Evolutionary conservation across 805 yeast species (phyloP), one percentile per base, ranked within the genome.

Genomic region (Zygoascus bituminiphila): DNA sequence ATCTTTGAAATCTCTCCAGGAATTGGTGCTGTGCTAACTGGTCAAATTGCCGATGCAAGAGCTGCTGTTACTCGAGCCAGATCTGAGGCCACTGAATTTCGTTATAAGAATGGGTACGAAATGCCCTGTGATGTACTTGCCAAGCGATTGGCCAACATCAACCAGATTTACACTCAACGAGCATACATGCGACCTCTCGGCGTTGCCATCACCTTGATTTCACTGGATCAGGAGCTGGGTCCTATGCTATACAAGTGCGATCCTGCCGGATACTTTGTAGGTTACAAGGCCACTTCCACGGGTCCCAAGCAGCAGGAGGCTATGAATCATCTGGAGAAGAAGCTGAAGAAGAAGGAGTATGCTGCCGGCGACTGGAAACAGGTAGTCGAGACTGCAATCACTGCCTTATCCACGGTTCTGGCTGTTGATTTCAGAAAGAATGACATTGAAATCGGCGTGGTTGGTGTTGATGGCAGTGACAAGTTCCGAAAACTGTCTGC

Each of bases 181-280:
- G 98, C 98, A 9, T 91, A 91, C 68, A 93, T 93, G 98, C 81
- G 98, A 68, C 98, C 98, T 22, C 74, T 88, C 57, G 98, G 98
- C 35, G 96, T 91, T 51, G 87, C 95, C 24, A 75, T 88, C 62
- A 88, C 96, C 22, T 83, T 91, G 61, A 76, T 88, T 50, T 79
- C 94, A 41, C 82, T 85, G 49, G 97, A 88, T 66, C 96, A 88
- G 62, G 94, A 83, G 67, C 66, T 72, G 47, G 98, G 98, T 1
- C 96, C 98, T 23, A 79, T 81, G 59, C 75, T 93, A 51, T 88
- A 78, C 72, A 93, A 91, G 72, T 82, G 93, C 56, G 98, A 93
- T 68, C 98, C 98, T 15, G 98, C 98, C 2, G 98, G 98, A 6
- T 91, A 91, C 68, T 93, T 73, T 63, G 82, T 86, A 48, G 93